Percentiles rank a stretch among this genome's conserved stretches.
These are phyloP conservation scores for Calonectria fujianensis DNA, from an alignment of 2,329 filamentous ascomycete species.

Conservation along the genomic window DNA sequence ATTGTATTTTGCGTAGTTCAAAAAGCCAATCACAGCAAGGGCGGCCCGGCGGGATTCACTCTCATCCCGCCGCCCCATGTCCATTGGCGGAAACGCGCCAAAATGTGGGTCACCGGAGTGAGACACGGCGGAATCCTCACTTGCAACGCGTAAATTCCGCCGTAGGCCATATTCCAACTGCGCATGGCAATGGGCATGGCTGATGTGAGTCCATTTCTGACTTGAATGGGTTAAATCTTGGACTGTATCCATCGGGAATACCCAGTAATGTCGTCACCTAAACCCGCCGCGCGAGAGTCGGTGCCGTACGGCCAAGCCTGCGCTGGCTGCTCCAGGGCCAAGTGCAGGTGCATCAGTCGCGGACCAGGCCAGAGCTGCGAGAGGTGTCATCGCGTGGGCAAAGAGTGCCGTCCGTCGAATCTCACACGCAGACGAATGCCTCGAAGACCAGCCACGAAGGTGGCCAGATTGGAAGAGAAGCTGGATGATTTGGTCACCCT, in stretches of 20 bases:
- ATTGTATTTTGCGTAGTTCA: background rate
- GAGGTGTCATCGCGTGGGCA: constrained; percentile 63
- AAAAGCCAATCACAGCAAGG: background rate
- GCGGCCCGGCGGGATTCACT: background rate
- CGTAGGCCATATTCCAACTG: background rate
- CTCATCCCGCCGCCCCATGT: background rate
- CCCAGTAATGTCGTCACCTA: constrained; percentile 29
- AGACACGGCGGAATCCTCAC: constrained; percentile 13
- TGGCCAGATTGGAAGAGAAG: constrained; percentile 53
- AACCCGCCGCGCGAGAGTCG: constrained; percentile 45
- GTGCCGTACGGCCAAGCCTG: constrained; percentile 65
- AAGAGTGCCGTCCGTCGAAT: constrained; percentile 62
- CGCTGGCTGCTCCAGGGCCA: constrained; percentile 64
- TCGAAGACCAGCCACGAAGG: constrained; percentile 47
- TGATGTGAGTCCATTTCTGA: background rate
- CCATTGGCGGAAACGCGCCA: background rate
- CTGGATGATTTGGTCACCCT: constrained; percentile 54
- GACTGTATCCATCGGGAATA: background rate
- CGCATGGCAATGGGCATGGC: background rate
- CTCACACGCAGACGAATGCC: constrained; percentile 57
- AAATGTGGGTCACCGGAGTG: background rate
- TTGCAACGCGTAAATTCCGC: constrained; percentile 2
- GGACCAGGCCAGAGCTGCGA: constrained; percentile 56
- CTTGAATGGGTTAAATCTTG: background rate
- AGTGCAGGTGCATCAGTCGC: constrained; percentile 64